Evolutionary conservation across 2,329 filamentous ascomycete species (phyloP).

Genomic region (Thyridium curvatum): DNA sequence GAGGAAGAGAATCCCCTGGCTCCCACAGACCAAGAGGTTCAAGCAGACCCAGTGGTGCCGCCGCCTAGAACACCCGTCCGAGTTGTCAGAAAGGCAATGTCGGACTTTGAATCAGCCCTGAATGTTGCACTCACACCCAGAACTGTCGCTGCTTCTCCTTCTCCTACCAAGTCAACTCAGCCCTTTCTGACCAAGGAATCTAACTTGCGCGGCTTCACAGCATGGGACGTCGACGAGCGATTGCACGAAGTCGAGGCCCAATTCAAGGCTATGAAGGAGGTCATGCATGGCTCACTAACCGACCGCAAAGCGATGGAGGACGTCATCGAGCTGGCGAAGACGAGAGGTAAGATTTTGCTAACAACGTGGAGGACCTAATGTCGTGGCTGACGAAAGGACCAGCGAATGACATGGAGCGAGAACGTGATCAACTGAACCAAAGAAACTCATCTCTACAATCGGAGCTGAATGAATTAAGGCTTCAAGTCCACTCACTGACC

Average conservation of each 20-base stretch:
- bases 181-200: conserved; percentile 66
- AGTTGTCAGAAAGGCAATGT: conserved; percentile 7
- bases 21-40: neutral
- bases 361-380: too few species aligned
- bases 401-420: conserved; percentile 44
- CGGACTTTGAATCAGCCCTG: conserved; percentile 17
- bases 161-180: conserved; percentile 31
- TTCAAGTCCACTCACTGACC: conserved; percentile 38
- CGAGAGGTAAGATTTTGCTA: conserved; percentile 68
- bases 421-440: conserved; percentile 37
- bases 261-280: conserved; percentile 64
- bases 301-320: conserved; percentile 69
- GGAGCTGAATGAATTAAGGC: conserved; percentile 50
- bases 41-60: conserved; percentile 1
- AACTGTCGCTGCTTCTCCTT: conserved; percentile 33
- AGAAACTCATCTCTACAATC: conserved; percentile 48
- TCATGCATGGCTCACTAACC: conserved; percentile 62
- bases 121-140: conserved; percentile 19
- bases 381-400: conserved; percentile 11
- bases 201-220: conserved; percentile 59
- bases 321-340: conserved; percentile 66
- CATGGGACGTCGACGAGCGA: conserved; percentile 73
- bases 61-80: conserved; percentile 21
- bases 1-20: neutral
- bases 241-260: conserved; percentile 72